Evolutionary conservation across 192 early-diverging fungal genomes (phyloP).

Genomic region (Funneliformis geosporum): DNA sequence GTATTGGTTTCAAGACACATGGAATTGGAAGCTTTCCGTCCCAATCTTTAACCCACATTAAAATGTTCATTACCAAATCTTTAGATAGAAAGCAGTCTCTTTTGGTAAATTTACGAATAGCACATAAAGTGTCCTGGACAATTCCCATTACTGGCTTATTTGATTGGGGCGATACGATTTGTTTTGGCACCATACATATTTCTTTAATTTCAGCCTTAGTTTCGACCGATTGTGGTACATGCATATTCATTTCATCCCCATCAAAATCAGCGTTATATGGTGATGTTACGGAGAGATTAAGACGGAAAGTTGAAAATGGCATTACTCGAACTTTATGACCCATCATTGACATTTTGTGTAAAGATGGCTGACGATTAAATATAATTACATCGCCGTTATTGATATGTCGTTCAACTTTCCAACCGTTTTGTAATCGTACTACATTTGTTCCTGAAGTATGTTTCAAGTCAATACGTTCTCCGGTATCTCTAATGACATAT

Average conservation of each 20-base stretch:
- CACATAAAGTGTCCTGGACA: slow-evolving; percentile 98
- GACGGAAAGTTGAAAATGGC: slow-evolving; percentile 98
- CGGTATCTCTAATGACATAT: slow-evolving; percentile 93
- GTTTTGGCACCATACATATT: slow-evolving; percentile 97
- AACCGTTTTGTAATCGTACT: slow-evolving; percentile 86
- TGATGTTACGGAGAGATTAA: slow-evolving; percentile 95
- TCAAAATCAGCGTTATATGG: slow-evolving; percentile 99
- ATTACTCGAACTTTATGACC: slow-evolving; percentile 95
- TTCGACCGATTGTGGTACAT: slow-evolving; percentile 96
- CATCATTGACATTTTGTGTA: slow-evolving; percentile 99
- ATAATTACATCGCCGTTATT: slow-evolving; percentile 95
- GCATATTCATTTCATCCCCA: slow-evolving; percentile 99
- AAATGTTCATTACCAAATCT: slow-evolving; percentile 93
- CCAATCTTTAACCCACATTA: slow-evolving; percentile 97
- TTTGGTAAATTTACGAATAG: slow-evolving; percentile 91
- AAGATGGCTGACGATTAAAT: slow-evolving; percentile 98
- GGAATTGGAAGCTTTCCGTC: slow-evolving; percentile 91
- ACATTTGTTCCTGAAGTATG: slow-evolving; percentile 82
- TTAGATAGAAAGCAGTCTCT: slow-evolving; percentile 86
- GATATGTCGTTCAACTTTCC: slow-evolving; percentile 94
- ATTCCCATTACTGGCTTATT: slow-evolving; percentile 99
- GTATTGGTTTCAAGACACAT: slow-evolving; percentile 92
- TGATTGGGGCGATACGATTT: slow-evolving; percentile 96
- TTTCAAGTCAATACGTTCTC: slow-evolving; percentile 88
- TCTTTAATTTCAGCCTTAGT: slow-evolving; percentile 93